Conservation (phyloP, 768 basidiomycete genomes). For the Mycena polygramma region DNA sequence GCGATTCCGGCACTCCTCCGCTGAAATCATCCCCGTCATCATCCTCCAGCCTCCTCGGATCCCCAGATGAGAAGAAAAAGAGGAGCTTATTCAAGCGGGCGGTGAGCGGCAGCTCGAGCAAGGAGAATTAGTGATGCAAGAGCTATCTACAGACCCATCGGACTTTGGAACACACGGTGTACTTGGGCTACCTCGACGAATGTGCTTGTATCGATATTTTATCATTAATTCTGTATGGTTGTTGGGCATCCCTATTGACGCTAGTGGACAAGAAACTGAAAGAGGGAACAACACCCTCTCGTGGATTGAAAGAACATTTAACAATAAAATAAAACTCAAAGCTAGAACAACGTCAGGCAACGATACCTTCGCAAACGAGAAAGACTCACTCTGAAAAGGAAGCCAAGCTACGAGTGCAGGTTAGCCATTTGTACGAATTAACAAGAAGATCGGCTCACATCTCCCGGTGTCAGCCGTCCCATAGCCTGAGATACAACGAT, state of each 20-base stretch:
- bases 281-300: not conserved
- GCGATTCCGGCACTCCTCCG: constrained; percentile 21
- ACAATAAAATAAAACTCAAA: not conserved
- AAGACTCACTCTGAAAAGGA: constrained; percentile 67
- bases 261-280: not conserved
- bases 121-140: not conserved
- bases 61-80: constrained; percentile 49
- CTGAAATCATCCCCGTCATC: constrained; percentile 42
- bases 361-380: not conserved
- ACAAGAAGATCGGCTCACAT: constrained; percentile 58
- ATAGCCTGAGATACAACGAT: constrained; percentile 71
- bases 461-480: constrained; percentile 92
- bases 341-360: constrained; percentile 14
- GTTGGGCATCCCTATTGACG: constrained; percentile 2
- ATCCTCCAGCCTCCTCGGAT: constrained; percentile 40
- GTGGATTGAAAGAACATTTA: not conserved
- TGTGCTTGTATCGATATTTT: constrained; percentile 9
- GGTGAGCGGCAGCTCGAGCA: not conserved
- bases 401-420: constrained; percentile 57
- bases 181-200: not conserved
- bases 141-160: not conserved
- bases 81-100: constrained; percentile 26
- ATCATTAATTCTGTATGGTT: constrained; percentile 7
- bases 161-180: not conserved
- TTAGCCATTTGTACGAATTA: constrained; percentile 22